Percentiles rank a stretch among this genome's conserved stretches.
Evolutionary conservation across 164 flowering plant species (phyloP).

Genomic region (Hamamelis virginiana): DNA sequence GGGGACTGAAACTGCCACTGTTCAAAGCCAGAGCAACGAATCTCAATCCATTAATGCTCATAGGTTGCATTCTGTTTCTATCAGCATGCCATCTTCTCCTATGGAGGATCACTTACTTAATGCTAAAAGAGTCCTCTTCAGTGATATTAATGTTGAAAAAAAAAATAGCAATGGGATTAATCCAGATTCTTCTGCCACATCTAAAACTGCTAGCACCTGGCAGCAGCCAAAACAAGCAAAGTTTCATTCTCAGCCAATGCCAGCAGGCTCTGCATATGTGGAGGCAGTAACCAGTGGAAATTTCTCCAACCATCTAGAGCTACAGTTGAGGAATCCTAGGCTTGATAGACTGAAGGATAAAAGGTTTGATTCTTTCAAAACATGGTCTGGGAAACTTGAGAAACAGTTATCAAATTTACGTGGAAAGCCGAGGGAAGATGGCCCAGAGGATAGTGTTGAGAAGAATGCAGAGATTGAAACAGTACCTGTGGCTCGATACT

Average conservation of each 20-base stretch:
- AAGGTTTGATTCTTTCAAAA: slow-evolving; percentile 71
- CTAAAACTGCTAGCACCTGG: slow-evolving; percentile 3
- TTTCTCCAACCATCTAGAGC: background rate
- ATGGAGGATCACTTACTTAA: slow-evolving; percentile 17
- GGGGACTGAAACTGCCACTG: too few species aligned
- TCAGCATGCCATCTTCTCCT: slow-evolving; percentile 75
- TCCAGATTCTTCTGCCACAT: slow-evolving; percentile 9
- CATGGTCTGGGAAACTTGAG: slow-evolving; percentile 77
- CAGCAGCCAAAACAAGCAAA: slow-evolving; percentile 24
- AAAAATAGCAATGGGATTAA: slow-evolving; percentile 7
- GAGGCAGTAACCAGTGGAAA: slow-evolving; percentile 22
- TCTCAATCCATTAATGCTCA: too few species aligned
- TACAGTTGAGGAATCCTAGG: slow-evolving; percentile 25
- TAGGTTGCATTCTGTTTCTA: too few species aligned
- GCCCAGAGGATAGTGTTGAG: slow-evolving; percentile 14
- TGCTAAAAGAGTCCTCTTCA: slow-evolving; percentile 27
- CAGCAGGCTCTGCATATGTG: slow-evolving; percentile 23
- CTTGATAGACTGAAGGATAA: slow-evolving; percentile 38
- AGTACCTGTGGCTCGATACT: slow-evolving; percentile 72
- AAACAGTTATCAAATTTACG: slow-evolving; percentile 60
- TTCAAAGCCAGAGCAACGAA: too few species aligned
- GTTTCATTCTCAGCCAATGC: slow-evolving; percentile 67
- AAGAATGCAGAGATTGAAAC: slow-evolving; percentile 29
- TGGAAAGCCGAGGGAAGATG: slow-evolving; percentile 39
- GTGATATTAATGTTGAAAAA: too few species aligned